These are phyloP conservation scores for Chrysoporthe deuterocubensis DNA, from an alignment of 2,329 filamentous ascomycete species.

Conservation along the genomic window DNA sequence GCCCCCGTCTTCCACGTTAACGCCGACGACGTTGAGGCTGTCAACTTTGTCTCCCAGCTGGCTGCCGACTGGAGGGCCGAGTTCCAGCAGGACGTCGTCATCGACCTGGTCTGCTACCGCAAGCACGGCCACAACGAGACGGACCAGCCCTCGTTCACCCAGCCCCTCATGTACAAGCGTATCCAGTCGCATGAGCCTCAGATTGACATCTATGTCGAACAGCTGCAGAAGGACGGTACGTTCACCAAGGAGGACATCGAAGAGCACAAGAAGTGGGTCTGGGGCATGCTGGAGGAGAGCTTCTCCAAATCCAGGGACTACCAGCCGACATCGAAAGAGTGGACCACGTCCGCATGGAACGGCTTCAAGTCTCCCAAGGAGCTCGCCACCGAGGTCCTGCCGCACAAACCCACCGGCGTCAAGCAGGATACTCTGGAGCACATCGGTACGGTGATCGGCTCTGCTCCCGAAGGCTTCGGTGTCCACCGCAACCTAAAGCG, in stretches of 20 bases:
- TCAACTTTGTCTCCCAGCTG: constrained; percentile 97
- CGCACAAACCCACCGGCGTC: constrained; percentile 86
- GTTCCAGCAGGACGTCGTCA: constrained; percentile 98
- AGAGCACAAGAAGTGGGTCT: constrained; percentile 99
- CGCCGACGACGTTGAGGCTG: constrained; percentile 95
- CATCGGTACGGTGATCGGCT: constrained; percentile 81
- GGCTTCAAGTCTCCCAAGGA: constrained; percentile 99
- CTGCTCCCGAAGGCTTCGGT: constrained; percentile 80
- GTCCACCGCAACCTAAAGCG: constrained; percentile 96
- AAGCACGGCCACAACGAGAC: constrained; percentile 99
- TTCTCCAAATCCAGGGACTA: constrained; percentile 98
- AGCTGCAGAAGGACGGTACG: constrained; percentile 87
- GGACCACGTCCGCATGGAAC: constrained; percentile 98
- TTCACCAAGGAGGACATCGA: constrained; percentile 98
- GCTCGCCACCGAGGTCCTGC: constrained; percentile 89
- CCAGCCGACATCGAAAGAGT: constrained; percentile 93
- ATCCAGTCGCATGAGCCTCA: constrained; percentile 84
- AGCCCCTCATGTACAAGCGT: constrained; percentile 99
- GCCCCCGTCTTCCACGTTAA: constrained; percentile 99
- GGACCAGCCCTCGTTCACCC: constrained; percentile 99
- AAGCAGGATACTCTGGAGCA: constrained; percentile 73
- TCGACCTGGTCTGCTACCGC: constrained; percentile 98
- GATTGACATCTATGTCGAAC: constrained; percentile 88
- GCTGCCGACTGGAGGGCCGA: constrained; percentile 97
- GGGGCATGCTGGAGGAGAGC: constrained; percentile 98